Evolutionary conservation across 2,329 filamentous ascomycete species (phyloP), one percentile per base, ranked within the genome.

Genomic region (Colletotrichum sp.): DNA sequence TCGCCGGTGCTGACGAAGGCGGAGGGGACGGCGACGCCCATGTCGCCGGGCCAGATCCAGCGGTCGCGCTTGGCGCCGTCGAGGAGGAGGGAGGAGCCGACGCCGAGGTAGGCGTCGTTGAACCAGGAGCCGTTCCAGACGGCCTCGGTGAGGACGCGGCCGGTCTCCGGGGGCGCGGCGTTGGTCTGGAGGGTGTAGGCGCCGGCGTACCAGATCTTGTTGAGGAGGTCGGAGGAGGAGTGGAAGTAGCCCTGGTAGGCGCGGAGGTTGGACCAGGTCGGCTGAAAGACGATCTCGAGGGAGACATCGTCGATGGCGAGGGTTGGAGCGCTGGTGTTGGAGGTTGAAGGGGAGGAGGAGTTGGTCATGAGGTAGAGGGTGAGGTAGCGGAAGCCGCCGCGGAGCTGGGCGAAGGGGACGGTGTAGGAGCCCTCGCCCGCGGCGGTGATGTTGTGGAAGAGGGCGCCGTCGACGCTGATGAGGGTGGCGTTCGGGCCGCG

Each of bases 1-100:
- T 91, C 89, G 32, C 88, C 87, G 0, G 90, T 92, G 9, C 88
- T 90, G 3, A 91, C 87, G 12, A 89, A 87, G 15, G 91, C 86
- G 36, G 85, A 87, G 4, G 90, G 90, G 1, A 90, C 84, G 6
- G 90, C 88, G 75, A 92, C 90, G 6, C 87, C 87, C 85, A 93
- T 90, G 79, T 93, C 92, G 2, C 91, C 91, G 13, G 91, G 88
- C 90, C 91, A 93, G 4, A 93, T 88, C 22, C 90, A 84, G 10
- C 90, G 86, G 79, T 92, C 91, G 36, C 91, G 85, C 80, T 92
- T 92, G 2, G 90, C 89, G 16, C 91, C 91, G 80, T 93, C 91
- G 2, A 82, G 79, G 1, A 81, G 80, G n/a, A 83, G 82, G n/a
- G 81, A 79, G 16, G 77, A 77, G 16, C 82, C 82, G 5, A 80